Conservation (phyloP, 2,329 filamentous ascomycete genomes). For the Metarhizium robertsii region DNA sequence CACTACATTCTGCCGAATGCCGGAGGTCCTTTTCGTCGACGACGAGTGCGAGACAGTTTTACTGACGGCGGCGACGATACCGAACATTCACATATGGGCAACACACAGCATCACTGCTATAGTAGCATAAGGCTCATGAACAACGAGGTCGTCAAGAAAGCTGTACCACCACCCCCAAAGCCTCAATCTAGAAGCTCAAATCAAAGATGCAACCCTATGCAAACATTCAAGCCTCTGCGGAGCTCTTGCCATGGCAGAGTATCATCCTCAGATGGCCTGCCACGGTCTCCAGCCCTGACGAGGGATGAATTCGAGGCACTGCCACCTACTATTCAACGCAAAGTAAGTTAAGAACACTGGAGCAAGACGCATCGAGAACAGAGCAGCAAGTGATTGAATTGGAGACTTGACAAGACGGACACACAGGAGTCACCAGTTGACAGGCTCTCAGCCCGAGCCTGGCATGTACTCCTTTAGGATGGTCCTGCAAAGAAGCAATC, state of each 20-base stretch:
- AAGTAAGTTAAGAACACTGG: slow-evolving; percentile 33
- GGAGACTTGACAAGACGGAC: not conserved
- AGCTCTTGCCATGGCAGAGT: slow-evolving; percentile 15
- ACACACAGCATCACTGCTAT: not conserved
- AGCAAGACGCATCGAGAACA: not conserved
- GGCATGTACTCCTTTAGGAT: no score
- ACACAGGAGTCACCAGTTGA: not conserved
- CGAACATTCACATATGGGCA: not conserved
- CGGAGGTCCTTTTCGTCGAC: not conserved
- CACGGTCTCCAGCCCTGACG: slow-evolving; percentile 22
- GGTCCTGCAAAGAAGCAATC: no score
- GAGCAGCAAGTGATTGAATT: not conserved
- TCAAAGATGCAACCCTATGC: slow-evolving; percentile 10
- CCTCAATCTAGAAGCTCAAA: slow-evolving; percentile 12
- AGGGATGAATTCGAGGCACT: slow-evolving; percentile 39
- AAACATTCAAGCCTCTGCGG: slow-evolving; percentile 12
- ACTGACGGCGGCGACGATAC: not conserved
- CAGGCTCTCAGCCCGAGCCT: not conserved
- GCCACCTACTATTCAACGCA: slow-evolving; percentile 45
- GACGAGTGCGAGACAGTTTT: not conserved
- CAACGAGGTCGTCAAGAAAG: not conserved
- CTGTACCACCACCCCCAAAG: slow-evolving; percentile 3
- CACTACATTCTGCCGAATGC: slow-evolving; percentile 8
- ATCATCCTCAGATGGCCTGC: slow-evolving; percentile 11
- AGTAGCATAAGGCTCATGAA: not conserved